These are phyloP conservation scores for Fusarium sp. DNA, from an alignment of 2,329 filamentous ascomycete genomes.

Conservation along the genomic window DNA sequence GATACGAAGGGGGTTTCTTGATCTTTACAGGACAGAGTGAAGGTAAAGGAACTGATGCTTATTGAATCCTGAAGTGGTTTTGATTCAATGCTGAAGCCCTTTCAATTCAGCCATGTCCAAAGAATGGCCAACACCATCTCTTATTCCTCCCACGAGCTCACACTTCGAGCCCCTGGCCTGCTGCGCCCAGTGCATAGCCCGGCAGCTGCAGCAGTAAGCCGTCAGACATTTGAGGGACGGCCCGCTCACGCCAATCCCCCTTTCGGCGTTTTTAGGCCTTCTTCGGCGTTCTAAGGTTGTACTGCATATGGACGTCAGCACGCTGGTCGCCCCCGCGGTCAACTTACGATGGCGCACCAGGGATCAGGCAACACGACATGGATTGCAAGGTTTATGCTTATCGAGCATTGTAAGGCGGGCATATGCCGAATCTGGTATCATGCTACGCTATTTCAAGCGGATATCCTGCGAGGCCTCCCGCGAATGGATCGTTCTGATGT, in stretches of 20 bases:
- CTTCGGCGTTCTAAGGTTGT: neutral
- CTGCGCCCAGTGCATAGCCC: neutral
- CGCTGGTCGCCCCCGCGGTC: neutral
- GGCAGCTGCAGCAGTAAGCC: neutral
- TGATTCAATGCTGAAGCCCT: neutral
- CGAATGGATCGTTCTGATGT: neutral
- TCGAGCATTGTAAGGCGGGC: neutral
- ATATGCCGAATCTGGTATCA: neutral
- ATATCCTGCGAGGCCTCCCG: neutral
- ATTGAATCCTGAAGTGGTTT: neutral
- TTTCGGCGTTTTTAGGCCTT: neutral
- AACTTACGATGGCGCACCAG: neutral
- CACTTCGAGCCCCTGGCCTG: neutral
- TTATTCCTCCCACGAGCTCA: neutral
- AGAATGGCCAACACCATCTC: neutral
- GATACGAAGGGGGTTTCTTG: neutral
- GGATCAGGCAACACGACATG: neutral
- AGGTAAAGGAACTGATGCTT: neutral
- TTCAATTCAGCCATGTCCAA: neutral
- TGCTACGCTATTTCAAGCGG: neutral
- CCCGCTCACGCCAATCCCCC: neutral
- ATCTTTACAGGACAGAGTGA: neutral
- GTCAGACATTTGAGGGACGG: neutral
- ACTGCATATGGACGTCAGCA: neutral
- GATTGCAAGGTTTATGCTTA: neutral